Evolutionary conservation across 106 monocot species (phyloP).

Genomic region (Dendrobium officinale): DNA sequence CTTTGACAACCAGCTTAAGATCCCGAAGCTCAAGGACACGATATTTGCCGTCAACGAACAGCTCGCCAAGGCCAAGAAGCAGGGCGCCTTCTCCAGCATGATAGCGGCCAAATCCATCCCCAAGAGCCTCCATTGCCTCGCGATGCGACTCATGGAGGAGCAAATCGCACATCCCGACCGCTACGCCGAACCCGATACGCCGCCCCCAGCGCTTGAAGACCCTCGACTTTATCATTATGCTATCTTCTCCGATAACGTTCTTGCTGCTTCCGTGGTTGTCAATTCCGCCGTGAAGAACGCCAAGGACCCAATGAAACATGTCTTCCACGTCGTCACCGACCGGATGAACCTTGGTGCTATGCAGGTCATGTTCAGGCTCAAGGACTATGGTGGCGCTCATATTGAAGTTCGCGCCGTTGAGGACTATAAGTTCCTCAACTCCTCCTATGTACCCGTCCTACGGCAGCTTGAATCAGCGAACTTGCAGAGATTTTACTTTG

Average conservation of each 20-base stretch:
- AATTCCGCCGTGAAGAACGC: conserved; percentile 77
- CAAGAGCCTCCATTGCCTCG: conserved; percentile 69
- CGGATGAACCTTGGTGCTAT: conserved; percentile 87
- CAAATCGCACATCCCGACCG: conserved; percentile 39
- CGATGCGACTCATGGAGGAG: conserved; percentile 82
- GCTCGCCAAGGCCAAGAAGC: conserved; percentile 71
- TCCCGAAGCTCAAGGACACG: conserved; percentile 88
- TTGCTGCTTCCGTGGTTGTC: conserved; percentile 82
- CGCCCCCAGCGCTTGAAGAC: conserved; percentile 53
- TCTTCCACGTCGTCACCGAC: conserved; percentile 95
- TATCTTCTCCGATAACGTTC: conserved; percentile 93
- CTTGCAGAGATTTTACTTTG: conserved; percentile 82
- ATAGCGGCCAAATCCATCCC: conserved; percentile 88
- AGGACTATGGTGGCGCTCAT: conserved; percentile 76
- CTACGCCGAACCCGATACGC: conserved; percentile 25
- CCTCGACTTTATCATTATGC: conserved; percentile 81
- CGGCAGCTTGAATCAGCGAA: conserved; percentile 94
- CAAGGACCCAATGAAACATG: conserved; percentile 72
- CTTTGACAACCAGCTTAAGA: conserved; percentile 91
- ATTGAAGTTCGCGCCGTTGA: conserved; percentile 77
- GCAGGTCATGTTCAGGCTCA: conserved; percentile 88
- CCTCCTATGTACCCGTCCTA: conserved; percentile 89
- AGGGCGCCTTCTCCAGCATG: conserved; percentile 69
- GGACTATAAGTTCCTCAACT: conserved; percentile 90
- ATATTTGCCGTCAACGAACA: conserved; percentile 84